Base-by-base conservation (phyloP, 495 filamentous ascomycete genomes). In the Cladorrhinum samala region DNA sequence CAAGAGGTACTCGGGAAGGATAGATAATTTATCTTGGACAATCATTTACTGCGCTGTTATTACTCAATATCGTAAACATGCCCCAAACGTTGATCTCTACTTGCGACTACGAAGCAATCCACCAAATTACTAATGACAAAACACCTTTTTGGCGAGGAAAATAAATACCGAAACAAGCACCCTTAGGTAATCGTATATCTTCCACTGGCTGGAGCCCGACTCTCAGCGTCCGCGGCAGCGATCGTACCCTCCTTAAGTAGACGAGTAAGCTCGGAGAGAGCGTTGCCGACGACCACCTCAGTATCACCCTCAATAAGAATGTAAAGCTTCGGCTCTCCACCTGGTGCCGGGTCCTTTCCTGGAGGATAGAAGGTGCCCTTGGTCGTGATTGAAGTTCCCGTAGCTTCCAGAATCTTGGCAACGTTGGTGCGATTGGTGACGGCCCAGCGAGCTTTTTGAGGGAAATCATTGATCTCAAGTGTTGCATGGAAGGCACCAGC, bases 391-490 rank as follows among this genome's bases (percentile, higher is more conserved):
- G 88, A 94, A 6, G 91, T 96, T 30, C 91, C 93, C 1, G 90
- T 95, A 5, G 88, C 81, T 66, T 99, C 93, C 48, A 99, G 79
- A 50, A 99, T 96, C 75, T 96, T 96, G 56, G 93, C 93, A 52
- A 99, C 93, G 61, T 99, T 99, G 4, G 94, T 99, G 40, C 93
- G 83, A 65, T 99, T 99, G 45, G 93, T 99, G 69, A 99, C 93
- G 18, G 90, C 92, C 93, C 93, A 99, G 51, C 93, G 83, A 57
- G 94, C 93, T 82, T 97, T 96, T 69, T 97, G 93, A 23, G 93
- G 94, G 69, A 96, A 97, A 71, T 97, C 93, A 67, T 99, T 99
- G 79, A 99, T 97, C 67, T 97, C 94, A 59, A 99, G 74, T 3
- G 91, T 97, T 23, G 93, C 90, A 68, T 99, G 93, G 81, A 93